These are phyloP conservation scores for Penicillium roqueforti DNA, from an alignment of 495 filamentous ascomycete species.

Conservation along the genomic window DNA sequence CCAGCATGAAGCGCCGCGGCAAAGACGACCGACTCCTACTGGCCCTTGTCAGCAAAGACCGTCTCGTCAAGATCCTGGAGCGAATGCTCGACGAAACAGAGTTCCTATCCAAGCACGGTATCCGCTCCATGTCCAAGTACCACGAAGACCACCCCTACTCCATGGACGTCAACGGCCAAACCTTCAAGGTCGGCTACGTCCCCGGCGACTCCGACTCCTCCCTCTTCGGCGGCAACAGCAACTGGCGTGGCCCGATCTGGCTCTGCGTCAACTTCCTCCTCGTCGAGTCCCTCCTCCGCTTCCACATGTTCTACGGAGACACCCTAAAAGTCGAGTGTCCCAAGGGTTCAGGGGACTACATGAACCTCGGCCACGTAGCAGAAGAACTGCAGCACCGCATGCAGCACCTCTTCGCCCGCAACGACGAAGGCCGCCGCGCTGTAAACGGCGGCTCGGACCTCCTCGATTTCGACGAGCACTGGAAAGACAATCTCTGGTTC, in stretches of 20 bases:
- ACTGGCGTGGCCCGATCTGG: slow-evolving; percentile 95
- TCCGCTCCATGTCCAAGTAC: slow-evolving; percentile 88
- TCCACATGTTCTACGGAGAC: slow-evolving; percentile 93
- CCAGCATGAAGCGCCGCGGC: slow-evolving; percentile 80
- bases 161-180: slow-evolving; percentile 93
- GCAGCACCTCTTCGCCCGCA: slow-evolving; percentile 82
- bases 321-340: slow-evolving; percentile 87
- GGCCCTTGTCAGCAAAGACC: slow-evolving; percentile 83
- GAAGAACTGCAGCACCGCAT: slow-evolving; percentile 94
- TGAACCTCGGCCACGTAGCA: slow-evolving; percentile 95
- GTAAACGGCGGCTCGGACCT: slow-evolving; percentile 77
- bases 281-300: slow-evolving; percentile 85
- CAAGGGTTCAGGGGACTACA: slow-evolving; percentile 86
- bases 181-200: slow-evolving; percentile 83
- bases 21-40: slow-evolving; percentile 83
- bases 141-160: slow-evolving; percentile 87
- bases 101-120: slow-evolving; percentile 85
- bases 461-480: slow-evolving; percentile 85
- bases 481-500: slow-evolving; percentile 93
- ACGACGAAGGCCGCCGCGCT: slow-evolving; percentile 78
- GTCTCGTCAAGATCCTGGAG: slow-evolving; percentile 76
- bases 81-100: slow-evolving; percentile 93
- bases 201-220: slow-evolving; percentile 91
- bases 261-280: slow-evolving; percentile 93
- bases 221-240: slow-evolving; percentile 94